A percentile compares a stretch with the other conserved stretches of the same genome.
Conservation (phyloP, 2,329 filamentous ascomycete genomes). For the Colletotrichum chrysophilum region DNA sequence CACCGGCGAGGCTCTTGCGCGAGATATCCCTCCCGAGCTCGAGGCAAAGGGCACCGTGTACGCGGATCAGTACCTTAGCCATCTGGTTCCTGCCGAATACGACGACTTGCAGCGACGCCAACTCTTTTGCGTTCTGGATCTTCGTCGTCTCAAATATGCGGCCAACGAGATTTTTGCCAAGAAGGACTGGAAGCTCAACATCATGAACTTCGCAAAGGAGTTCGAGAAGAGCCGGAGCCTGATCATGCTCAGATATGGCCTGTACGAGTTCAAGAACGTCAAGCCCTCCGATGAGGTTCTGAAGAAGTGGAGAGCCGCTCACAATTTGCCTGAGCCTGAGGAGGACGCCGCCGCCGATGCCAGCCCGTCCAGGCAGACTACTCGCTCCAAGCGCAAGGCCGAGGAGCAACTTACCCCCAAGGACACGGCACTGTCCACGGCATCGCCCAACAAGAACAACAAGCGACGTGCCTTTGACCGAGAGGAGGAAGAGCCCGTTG, state of each 20-base stretch:
- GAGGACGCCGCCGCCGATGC: constrained; percentile 41
- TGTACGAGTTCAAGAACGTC: constrained; percentile 68
- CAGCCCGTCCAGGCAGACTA: constrained; percentile 35
- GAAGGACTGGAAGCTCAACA: constrained; percentile 68
- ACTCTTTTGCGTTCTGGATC: constrained; percentile 68
- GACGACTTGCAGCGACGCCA: constrained; percentile 65
- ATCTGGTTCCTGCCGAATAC: constrained; percentile 62
- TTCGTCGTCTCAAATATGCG: constrained; percentile 65
- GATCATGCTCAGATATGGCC: constrained; percentile 65
- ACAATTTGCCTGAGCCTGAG: constrained; percentile 57
- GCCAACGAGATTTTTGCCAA: constrained; percentile 65
- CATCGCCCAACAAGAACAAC: constrained; percentile 42
- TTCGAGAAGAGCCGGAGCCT: constrained; percentile 68
- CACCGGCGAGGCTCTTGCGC: constrained; percentile 58
- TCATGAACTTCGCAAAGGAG: constrained; percentile 67
- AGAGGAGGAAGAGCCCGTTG: constrained; percentile 37
- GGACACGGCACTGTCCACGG: constrained; percentile 36
- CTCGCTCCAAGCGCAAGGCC: constrained; percentile 59
- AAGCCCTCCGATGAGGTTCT: constrained; percentile 63
- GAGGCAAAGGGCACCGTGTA: constrained; percentile 61
- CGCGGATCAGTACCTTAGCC: constrained; percentile 62
- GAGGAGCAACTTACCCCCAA: constrained; percentile 51
- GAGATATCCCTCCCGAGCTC: constrained; percentile 58
- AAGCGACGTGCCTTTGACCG: constrained; percentile 55
- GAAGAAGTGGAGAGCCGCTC: constrained; percentile 62